Evolutionary conservation across 202 grass and related monocot species (phyloP), one percentile per base, ranked within the genome.

Genomic region (Setaria viridis): DNA sequence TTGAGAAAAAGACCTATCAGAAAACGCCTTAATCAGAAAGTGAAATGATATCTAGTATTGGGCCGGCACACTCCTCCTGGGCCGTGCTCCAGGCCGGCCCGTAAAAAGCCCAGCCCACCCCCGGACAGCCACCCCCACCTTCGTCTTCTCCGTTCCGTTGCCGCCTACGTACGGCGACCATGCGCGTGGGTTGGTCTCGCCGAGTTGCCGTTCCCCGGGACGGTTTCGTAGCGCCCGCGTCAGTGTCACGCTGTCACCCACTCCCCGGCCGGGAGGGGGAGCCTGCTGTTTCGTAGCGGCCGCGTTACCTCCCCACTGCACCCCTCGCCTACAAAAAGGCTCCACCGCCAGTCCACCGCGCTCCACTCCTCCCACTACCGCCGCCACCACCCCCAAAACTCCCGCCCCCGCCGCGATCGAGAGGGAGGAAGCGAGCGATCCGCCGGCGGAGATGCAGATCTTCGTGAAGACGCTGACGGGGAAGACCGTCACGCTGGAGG

Each of bases 401-500:
- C 2, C 8, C 4, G 4, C 3, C 21, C 76, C 14, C 7, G 41
- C 19, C 53, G 53, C 19, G 19, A 20, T 5, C 37, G n/a, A 14
- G 15, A 32, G 57, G 32, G 32, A 54, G 20, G 0, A 19, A 76
- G 20, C 35, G 54, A 59, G 35, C 74, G 2, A 42, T 1, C 74
- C 34, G 55, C 43, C 59, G 76, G 76, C 59, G 76, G 25, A 30
- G 89, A 95, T 95, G 94, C 94, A 93, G 91, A 95, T 95, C 75
- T 95, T 95, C 81, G 94, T 93, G 82, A 95, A 93, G 88, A 93
- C 91, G 42, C 90, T 95, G 68, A 93, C 94, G 1, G 94, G 94
- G 72, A 97, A 97, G 92, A 97, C 92, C 80, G 84, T 94, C 88
- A 90, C 94, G 58, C 94, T 94, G 49, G 94, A 97, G 85, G 94